Evolutionary conservation across 2,329 filamentous ascomycete species (phyloP).

Genomic region (Tolypocladium album): DNA sequence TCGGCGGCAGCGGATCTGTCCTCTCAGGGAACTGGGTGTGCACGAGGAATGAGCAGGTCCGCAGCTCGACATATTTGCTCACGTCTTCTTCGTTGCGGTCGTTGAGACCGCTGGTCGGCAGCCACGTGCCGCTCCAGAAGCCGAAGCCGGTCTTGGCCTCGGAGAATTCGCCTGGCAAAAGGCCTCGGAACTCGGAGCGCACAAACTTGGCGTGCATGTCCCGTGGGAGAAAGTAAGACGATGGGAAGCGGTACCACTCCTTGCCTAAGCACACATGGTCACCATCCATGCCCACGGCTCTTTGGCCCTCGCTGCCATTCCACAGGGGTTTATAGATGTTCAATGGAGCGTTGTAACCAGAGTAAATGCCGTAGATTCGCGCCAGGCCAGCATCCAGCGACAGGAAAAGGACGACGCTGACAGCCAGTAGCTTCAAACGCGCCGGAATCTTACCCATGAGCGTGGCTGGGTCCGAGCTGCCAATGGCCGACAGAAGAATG

Average conservation of each 20-base stretch:
- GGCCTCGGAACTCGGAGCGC: constrained; percentile 77
- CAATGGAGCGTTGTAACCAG: constrained; percentile 74
- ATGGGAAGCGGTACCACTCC: constrained; percentile 97
- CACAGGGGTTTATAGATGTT: constrained; percentile 59
- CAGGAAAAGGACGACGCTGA: constrained; percentile 49
- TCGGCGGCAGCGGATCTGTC: constrained; percentile 38
- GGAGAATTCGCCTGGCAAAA: constrained; percentile 83
- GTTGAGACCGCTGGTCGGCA: constrained; percentile 77
- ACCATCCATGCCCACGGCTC: constrained; percentile 43
- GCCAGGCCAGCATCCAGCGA: constrained; percentile 57
- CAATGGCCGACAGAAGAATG: constrained; percentile 65
- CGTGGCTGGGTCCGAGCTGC: constrained; percentile 55
- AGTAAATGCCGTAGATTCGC: constrained; percentile 66
- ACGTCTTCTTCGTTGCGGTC: constrained; percentile 80
- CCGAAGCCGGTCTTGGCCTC: constrained; percentile 61
- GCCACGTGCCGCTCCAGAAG: constrained; percentile 74
- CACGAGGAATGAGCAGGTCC: constrained; percentile 71
- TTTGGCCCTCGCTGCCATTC: constrained; percentile 30
- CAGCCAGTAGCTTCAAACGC: constrained; percentile 58
- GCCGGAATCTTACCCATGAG: constrained; percentile 63
- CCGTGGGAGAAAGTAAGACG: constrained; percentile 81
- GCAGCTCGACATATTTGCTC: constrained; percentile 74
- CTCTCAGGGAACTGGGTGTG: constrained; percentile 69
- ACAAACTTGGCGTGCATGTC: constrained; percentile 80
- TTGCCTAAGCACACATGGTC: constrained; percentile 83